Conservation (phyloP, 768 basidiomycete species). For the Mrakia hoshinonis region DNA sequence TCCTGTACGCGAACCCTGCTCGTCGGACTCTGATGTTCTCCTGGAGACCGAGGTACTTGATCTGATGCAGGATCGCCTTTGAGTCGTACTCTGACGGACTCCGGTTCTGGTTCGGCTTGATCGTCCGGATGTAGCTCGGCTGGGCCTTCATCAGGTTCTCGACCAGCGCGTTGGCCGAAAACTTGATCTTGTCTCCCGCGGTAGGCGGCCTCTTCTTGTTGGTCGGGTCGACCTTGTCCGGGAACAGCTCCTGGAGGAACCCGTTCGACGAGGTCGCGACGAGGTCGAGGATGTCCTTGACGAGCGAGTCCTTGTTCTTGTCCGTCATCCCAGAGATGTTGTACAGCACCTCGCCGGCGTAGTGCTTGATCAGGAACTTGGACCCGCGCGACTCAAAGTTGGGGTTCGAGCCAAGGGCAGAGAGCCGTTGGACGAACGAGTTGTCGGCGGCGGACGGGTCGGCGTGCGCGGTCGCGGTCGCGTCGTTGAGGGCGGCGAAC, state of each 20-base stretch:
- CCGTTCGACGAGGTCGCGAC: constrained; percentile 67
- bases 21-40: constrained; percentile 96
- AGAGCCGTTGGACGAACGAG: constrained; percentile 86
- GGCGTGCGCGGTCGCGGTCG: constrained; percentile 97
- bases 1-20: constrained; percentile 95
- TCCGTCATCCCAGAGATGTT: constrained; percentile 97
- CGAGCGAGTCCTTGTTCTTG: constrained; percentile 96
- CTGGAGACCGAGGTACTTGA: constrained; percentile 96
- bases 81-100: constrained; percentile 83
- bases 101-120: constrained; percentile 97
- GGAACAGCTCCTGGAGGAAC: constrained; percentile 82
- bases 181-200: constrained; percentile 93
- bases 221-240: constrained; percentile 87
- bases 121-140: constrained; percentile 96
- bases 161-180: constrained; percentile 89
- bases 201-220: constrained; percentile 98
- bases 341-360: constrained; percentile 99
- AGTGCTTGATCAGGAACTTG: constrained; percentile 92
- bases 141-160: constrained; percentile 93
- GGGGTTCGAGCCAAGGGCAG: constrained; percentile 68
- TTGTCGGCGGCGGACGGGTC: constrained; percentile 93
- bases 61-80: constrained; percentile 94
- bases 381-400: constrained; percentile 92
- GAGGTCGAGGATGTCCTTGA: constrained; percentile 89
- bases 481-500: constrained; percentile 95